Evolutionary conservation across 164 flowering plant species (phyloP), one percentile per base, ranked within the genome.

Genomic region (Sextonia rubra): DNA sequence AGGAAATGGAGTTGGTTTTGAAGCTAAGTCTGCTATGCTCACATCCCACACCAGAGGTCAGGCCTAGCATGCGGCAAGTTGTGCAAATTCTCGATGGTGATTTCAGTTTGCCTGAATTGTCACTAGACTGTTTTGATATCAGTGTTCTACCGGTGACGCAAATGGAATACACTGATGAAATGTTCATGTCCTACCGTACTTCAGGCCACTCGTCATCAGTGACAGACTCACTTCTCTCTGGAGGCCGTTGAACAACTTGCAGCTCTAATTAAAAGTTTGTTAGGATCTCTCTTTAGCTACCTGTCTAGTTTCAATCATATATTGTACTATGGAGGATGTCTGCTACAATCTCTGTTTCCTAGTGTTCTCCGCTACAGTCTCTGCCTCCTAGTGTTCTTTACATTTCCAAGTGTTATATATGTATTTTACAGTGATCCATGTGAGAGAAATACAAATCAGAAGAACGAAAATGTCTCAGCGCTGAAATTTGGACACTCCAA

Each of bases 21-120:
- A 78, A 78, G 61, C 68, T 80, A 11, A 79, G 79, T 4, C 32
- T 80, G 66, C 70, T 80, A 26, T 80, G 82, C 62, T 71, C 79
- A 2, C 79, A 80, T 14, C 32, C 77, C 1, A 29, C 29, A 22
- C 67, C 77, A 0, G 68, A 12, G 20, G 77, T 52, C 12, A 74
- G 82, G 75, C 82, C 82, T 20, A 74, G 26, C 66, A 76, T 80
- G 77, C 66, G 77, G 69, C 79, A 77, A 29, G 82, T 74, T 6
- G 47, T 71, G 29, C 79, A 66, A 48, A 62, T n/a, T n/a, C 71
- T 80, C 25, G 52, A 76, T 60, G 75, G 77, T 0, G 58, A 74
- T 64, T 52, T 26, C 1, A 15, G 30, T 17, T 23, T 66, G 67
- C 74, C 74, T 12, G 80, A 78, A 14, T 12, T 73, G 26, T 55